Base-by-base conservation (phyloP, 2,329 filamentous ascomycete genomes). In the Cercospora sp. region DNA sequence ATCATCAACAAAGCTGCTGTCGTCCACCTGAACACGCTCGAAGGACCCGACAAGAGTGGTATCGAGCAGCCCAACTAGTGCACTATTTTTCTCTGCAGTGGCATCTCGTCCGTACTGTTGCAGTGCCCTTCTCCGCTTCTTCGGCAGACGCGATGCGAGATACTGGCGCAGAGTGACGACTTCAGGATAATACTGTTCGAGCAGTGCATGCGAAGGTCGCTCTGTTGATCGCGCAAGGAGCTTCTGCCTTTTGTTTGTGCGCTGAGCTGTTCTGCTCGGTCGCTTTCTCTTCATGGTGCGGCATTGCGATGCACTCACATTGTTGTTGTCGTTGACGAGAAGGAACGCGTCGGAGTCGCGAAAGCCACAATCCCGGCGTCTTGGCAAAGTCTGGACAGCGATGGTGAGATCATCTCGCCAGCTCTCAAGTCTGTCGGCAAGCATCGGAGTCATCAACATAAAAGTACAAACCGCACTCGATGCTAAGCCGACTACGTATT, bases 11-110 rank as follows among this genome's bases (percentile, higher is more conserved):
- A 71, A 76, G 61, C 68, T 71, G 66, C 69, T 72, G 34, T 69
- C 69, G 9, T 70, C 70, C 18, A 65, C 34, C 8, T 66, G 32
- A 16, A 86, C 72, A 26, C 77, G 71, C 62, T 79, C 75, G 55
- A 76, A 72, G 13, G 84, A 78, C 37, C 90, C 91, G 49, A 97
- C 85, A 16, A 95, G 78, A 0, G 88, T 89, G 1, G 84, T 85
- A 79, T 95, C 91, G 37, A 97, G 86, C 28, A 94, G 79, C 2
- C 77, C 76, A 4, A 82, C 83, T 10, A 94, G 77, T 32, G 78
- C 79, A 16, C 18, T 13, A 6, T 74, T 69, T 12, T 21, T 24
- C 5, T 69, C 53, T n/a, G 10, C 16, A 5, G 26, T 12, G 13
- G 28, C 59, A 66, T 69, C 69, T 55, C 55, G 64, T 16, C 74